Base-by-base conservation (phyloP, 2,329 filamentous ascomycete genomes). In the Aureobasidium musti region DNA sequence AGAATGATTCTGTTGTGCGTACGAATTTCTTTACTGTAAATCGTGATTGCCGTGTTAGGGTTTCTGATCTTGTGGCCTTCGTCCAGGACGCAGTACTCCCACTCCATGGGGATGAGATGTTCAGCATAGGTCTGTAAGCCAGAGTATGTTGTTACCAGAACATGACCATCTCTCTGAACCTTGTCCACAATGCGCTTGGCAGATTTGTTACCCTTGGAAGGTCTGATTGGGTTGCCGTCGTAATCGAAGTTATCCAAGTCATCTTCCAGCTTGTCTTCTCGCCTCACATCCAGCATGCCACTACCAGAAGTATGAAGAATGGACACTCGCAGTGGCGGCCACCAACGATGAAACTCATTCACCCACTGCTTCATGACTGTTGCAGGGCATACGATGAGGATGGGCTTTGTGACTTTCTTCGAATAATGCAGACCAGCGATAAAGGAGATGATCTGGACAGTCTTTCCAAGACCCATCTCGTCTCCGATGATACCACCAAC, bases 391-490 rank as follows among this genome's bases (percentile, higher is more conserved):
- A 99, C 92, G 8, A 99, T 86, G 68, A 99, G 91, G 50, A 96
- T 88, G 0, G 95, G 95, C 68, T 91, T 91, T 26, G 85, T 86
- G 26, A 98, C 84, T 73, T 88, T 91, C 71, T 89, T 91, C 78
- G 92, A 98, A 77, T 97, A 93, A 75, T 99, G 95, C 10, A 99
- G 80, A 2, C 92, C 91, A 2, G 95, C 93, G 57, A 99, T 82
- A 72, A 96, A 96, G 0, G 92, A 88, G 60, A 91, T 91, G 53
- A 87, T 83, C 73, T 91, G 89, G 30, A 91, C 89, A 1, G 95
- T 99, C 79, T 99, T 99, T 4, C 95, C 95, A n/a, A 99, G 81
- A 0, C 96, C 95, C 95, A 99, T 99, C 77, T 99, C 95, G 74
- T 99, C 95, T 6, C 94, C 95, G 45, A 99, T 86, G 64, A 99